A percentile compares a stretch with the other conserved stretches of the same genome.
These are phyloP conservation scores for Diplodia corticola DNA, from an alignment of 2,329 filamentous ascomycete genomes.

Conservation along the genomic window DNA sequence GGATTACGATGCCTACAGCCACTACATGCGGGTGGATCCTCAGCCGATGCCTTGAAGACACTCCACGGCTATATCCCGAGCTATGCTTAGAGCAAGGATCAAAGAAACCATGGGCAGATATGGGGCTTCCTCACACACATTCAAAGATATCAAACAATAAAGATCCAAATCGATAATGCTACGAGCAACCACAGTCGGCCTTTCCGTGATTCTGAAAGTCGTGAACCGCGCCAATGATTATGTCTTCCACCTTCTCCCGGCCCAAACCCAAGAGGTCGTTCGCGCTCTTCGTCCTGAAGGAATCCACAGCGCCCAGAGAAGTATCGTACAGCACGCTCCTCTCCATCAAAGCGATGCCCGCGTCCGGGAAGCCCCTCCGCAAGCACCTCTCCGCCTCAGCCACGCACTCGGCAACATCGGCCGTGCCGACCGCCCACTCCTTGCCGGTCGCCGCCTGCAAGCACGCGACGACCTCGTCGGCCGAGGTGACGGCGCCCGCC, in stretches of 20 bases:
- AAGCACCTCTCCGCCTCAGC: conserved; percentile 39
- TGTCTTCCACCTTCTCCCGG: conserved; percentile 35
- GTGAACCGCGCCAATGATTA: conserved; percentile 32
- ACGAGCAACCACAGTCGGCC: conserved; percentile 38
- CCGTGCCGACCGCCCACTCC: conserved; percentile 35
- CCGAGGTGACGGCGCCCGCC: conserved; percentile 35
- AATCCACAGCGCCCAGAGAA: conserved; percentile 27
- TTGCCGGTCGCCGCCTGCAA: conserved; percentile 33
- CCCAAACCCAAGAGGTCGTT: conserved; percentile 36
- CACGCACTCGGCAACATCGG: conserved; percentile 38
- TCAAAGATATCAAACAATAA: background rate
- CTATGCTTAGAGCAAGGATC: background rate
- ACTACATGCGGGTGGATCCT: background rate
- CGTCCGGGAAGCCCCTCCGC: conserved; percentile 40
- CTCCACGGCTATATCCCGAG: no score
- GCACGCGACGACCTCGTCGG: conserved; percentile 35
- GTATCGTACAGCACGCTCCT: conserved; percentile 41
- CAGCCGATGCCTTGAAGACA: background rate
- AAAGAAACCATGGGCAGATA: background rate
- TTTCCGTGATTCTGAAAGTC: conserved; percentile 22
- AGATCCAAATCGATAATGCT: background rate
- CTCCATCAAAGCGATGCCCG: conserved; percentile 42
- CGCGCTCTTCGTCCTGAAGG: conserved; percentile 34
- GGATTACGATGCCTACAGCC: no score
- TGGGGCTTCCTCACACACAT: no score